Evolutionary conservation across 257 asterid genomes (phyloP), one percentile per base, ranked within the genome.

Genomic region (Verbascum thapsus): DNA sequence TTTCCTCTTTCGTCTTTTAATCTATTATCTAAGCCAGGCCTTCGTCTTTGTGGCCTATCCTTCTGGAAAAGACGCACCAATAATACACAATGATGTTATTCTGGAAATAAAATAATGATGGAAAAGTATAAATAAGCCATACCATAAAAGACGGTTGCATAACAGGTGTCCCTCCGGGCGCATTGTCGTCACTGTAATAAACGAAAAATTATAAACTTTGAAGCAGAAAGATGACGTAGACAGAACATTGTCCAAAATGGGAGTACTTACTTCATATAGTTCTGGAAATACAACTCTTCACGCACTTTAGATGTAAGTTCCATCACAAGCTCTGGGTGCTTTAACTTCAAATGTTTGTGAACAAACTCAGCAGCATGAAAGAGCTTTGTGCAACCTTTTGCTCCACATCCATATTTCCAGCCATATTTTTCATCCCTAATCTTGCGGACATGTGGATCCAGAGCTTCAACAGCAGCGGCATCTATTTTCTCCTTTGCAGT

Each of bases 351-450:
- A 79, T 94, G 99, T 58, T 94, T 94, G 63, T 80, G 87, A 40
- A 94, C 99, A 58, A 87, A 94, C 82, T 94, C 99, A 5, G 95
- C 71, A 23, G 99, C 97, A 72, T 94, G 99, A 74, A 94, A 94
- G 74, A 94, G 95, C 78, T 94, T 94, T n/a, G 99, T 90, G 60
- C 99, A 94, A 50, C 99, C 99, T 80, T 94, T 94, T 53, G 99
- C 99, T 70, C 99, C 99, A 77, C 99, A 94, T 55, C 99, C 99
- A 81, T 90, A 94, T 81, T 94, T 94, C 97, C 99, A 90, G 16
- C 99, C 99, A 67, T 94, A 94, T 81, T 94, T 94, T 81, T 94
- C 99, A 74, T 94, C 99, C 82, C 96, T 90, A 69, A 94, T 94
- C 69, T 94, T 90, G 64, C 99, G 95, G 45, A 94, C 95, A 72